Evolutionary conservation across 2,329 filamentous ascomycete genomes (phyloP).

Genomic region (Metarhizium brunneum): DNA sequence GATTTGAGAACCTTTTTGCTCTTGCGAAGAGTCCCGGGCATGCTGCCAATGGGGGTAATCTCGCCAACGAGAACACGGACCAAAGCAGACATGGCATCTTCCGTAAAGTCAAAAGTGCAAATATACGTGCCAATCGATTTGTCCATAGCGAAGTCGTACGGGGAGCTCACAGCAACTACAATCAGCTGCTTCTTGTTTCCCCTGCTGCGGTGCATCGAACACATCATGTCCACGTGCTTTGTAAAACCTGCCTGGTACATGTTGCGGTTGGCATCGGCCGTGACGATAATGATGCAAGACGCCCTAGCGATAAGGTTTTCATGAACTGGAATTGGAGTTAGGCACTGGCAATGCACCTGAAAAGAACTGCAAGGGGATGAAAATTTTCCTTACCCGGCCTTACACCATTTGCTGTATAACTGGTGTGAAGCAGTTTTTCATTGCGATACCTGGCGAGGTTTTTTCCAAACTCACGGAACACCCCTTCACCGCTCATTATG

Average conservation of each 20-base stretch:
- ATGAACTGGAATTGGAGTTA: slow-evolving; percentile 46
- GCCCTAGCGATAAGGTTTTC: slow-evolving; percentile 87
- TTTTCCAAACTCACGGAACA: slow-evolving; percentile 82
- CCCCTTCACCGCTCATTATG: slow-evolving; percentile 85
- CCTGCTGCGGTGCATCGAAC: slow-evolving; percentile 66
- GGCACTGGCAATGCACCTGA: neutral
- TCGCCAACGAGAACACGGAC: slow-evolving; percentile 81
- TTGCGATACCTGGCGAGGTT: slow-evolving; percentile 79
- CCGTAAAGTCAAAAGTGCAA: slow-evolving; percentile 94
- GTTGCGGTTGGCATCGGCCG: slow-evolving; percentile 89
- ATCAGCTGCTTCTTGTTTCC: slow-evolving; percentile 83
- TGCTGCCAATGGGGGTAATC: slow-evolving; percentile 45
- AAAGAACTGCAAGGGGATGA: neutral
- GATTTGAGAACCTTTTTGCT: slow-evolving; percentile 81
- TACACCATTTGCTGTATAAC: slow-evolving; percentile 88
- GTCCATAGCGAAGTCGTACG: slow-evolving; percentile 94
- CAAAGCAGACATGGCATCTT: slow-evolving; percentile 77
- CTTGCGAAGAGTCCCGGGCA: slow-evolving; percentile 70
- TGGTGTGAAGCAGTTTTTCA: slow-evolving; percentile 83
- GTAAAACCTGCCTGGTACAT: slow-evolving; percentile 91
- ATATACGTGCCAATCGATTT: slow-evolving; percentile 84
- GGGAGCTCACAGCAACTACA: slow-evolving; percentile 87
- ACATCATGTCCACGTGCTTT: slow-evolving; percentile 94
- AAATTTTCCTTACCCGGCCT: slow-evolving; percentile 47
- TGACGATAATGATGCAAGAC: slow-evolving; percentile 81